Conservation (phyloP, 2,329 filamentous ascomycete species). For the Xylariomycetidae sp. region DNA sequence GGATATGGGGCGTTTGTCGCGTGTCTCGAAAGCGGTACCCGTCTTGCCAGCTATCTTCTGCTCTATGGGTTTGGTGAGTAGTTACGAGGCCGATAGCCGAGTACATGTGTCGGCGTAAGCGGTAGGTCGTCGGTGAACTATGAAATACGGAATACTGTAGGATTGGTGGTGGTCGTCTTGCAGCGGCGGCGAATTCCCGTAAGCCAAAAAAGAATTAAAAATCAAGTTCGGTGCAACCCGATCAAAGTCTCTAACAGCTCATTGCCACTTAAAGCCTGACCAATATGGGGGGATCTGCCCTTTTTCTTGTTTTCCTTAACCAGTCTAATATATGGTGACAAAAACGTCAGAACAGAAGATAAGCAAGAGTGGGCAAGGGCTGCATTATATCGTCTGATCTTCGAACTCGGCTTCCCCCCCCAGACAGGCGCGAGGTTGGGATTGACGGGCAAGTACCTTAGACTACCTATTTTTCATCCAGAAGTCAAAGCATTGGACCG, state of each 20-base stretch:
- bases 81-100: slow-evolving; percentile 26
- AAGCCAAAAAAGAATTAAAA: slow-evolving; percentile 21
- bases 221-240: slow-evolving; percentile 22
- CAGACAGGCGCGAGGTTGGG: slow-evolving; percentile 29
- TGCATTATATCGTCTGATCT: slow-evolving; percentile 47
- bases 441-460: slow-evolving; percentile 36
- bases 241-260: slow-evolving; percentile 21
- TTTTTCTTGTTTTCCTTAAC: slow-evolving; percentile 29
- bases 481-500: slow-evolving; percentile 42
- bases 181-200: slow-evolving; percentile 17
- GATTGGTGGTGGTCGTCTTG: slow-evolving; percentile 20
- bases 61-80: slow-evolving; percentile 22
- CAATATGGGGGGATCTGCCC: slow-evolving; percentile 27
- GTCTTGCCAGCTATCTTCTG: slow-evolving; percentile 24
- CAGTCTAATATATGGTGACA: slow-evolving; percentile 31
- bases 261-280: slow-evolving; percentile 24
- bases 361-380: slow-evolving; percentile 31
- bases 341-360: slow-evolving; percentile 26
- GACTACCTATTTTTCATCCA: slow-evolving; percentile 35
- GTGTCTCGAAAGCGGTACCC: slow-evolving; percentile 26
- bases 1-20: slow-evolving; percentile 24
- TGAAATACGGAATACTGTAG: slow-evolving; percentile 16
- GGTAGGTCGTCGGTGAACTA: slow-evolving; percentile 17
- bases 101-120: slow-evolving; percentile 34
- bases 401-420: slow-evolving; percentile 29